Base-by-base conservation (phyloP, 768 basidiomycete genomes). In the Tulasnella sp. region DNA sequence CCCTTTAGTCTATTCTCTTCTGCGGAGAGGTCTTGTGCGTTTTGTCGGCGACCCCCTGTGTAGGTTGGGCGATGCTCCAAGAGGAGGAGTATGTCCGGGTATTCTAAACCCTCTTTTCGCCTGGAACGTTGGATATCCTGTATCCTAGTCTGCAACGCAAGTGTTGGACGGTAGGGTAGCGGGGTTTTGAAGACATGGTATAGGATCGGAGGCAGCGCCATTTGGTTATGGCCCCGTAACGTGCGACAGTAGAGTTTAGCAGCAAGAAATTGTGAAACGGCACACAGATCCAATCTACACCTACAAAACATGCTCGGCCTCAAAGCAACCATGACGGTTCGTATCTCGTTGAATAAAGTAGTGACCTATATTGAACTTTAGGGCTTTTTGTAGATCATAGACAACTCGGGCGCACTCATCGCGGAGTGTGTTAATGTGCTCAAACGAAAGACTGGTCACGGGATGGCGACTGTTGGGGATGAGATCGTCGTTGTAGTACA, bases 401-500 rank as follows among this genome's bases (percentile, higher is more conserved):
- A 98, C 77, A 98, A 98, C 73, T 93, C 95, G 4, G 95, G 95
- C 30, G 94, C 91, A 5, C 78, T 97, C 63, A 75, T 95, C 63
- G 85, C 93, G 43, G 95, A 97, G 76, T 96, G 93, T 68, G 90
- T 98, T 70, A 96, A 97, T 71, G 83, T 98, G 27, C 78, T 96
- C 60, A 97, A 97, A 73, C 84, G 89, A 70, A 98, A 97, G 72
- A 94, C 89, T 70, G 58, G 58, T 9, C 88, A 92, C 66, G 94
- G 94, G 45, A 89, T 88, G 82, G 95, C 92, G 32, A 78, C 81
- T 30, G 88, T 92, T 15, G 94, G 94, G 48, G 94, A 97, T 73
- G 92, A 95, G 71, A 91, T 96, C 62, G 92, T 95, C 65, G 92
- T 91, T 60, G 92, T 98, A 59, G 84, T 98, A 62, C 90, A 96